These are phyloP conservation scores for Dioscorea zingiberensis DNA, from an alignment of 106 monocot genomes.

Conservation along the genomic window DNA sequence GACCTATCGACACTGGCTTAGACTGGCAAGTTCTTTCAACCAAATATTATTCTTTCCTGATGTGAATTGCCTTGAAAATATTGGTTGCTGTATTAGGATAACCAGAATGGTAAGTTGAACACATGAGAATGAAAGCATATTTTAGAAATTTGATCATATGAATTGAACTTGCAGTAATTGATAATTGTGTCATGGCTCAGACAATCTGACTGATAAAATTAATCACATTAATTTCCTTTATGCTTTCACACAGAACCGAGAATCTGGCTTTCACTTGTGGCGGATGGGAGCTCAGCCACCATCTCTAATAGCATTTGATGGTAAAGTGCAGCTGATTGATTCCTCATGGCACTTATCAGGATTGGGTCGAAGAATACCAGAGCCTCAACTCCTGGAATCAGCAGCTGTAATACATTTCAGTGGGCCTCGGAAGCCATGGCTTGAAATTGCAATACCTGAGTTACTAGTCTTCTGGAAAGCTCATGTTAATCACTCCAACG, in stretches of 20 bases:
- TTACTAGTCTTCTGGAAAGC: conserved; percentile 30
- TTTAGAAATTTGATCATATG: too few species aligned
- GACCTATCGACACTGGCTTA: conserved; percentile 45
- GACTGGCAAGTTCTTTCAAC: conserved; percentile 27
- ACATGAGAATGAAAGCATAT: too few species aligned
- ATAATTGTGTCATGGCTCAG: too few species aligned
- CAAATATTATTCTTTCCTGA: too few species aligned
- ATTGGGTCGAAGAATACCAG: conserved; percentile 26
- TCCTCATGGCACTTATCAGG: conserved; percentile 44
- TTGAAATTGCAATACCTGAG: conserved; percentile 32
- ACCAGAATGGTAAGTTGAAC: too few species aligned
- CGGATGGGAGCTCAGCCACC: conserved; percentile 39
- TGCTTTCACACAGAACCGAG: conserved; percentile 33
- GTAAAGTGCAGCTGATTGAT: conserved; percentile 28
- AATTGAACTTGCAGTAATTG: too few species aligned
- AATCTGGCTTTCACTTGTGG: conserved; percentile 35
- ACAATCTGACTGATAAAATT: too few species aligned
- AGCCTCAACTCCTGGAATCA: conserved; percentile 17
- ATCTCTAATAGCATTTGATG: conserved; percentile 45
- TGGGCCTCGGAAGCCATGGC: conserved; percentile 66
- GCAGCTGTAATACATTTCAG: conserved; percentile 55
- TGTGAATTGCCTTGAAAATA: too few species aligned
- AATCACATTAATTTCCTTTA: conserved; percentile 1
- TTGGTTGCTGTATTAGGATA: too few species aligned
- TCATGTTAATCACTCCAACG: conserved; percentile 34